Base-by-base conservation (phyloP, 257 asterid genomes). In the Gynochthodes officinalis region DNA sequence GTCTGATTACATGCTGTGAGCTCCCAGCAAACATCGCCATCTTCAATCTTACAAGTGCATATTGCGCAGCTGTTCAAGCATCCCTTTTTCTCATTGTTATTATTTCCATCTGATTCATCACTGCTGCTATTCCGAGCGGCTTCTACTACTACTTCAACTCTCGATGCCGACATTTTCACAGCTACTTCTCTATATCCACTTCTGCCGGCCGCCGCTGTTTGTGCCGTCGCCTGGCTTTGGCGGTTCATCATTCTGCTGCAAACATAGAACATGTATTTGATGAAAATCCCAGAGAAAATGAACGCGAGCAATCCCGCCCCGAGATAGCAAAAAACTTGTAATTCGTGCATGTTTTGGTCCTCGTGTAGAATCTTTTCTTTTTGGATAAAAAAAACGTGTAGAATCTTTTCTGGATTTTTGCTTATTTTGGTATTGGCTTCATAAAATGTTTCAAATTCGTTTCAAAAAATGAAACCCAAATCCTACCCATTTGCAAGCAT, bases 11-110 rank as follows among this genome's bases (percentile, higher is more conserved):
- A 64, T 11, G 35, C 50, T 21, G 4, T 39, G 12, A 64, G 59
- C 42, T 67, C 58, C 71, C 71, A 67, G 58, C 71, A 67, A 16
- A 48, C 7, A 2, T 67, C 59, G 0, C 58, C 71, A 44, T 67
- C 43, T 67, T 67, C 58, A 28, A 67, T 30, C 40, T 67, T 43
- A 27, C 58, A 44, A 5, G 46, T 43, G 58, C 71, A 67, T 11
- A 67, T 67, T 25, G 13, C 14, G 57, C 71, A 67, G 8, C 28
- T 44, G 39, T 52, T 48, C 39, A 43, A 25, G 39, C 70, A 15
- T 27, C 9, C 55, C 0, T 40, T 7, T 40, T 16, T 65, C 44
- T 16, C 39, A 57, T 27, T 30, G 9, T 5, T 30, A 12, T 12
- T 28, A 14, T 15, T 32, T 18, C 1, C 3, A 67, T 32, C 21